Evolutionary conservation across 768 basidiomycete genomes (phyloP), one percentile per base, ranked within the genome.

Genomic region (Lentinula raphanica): DNA sequence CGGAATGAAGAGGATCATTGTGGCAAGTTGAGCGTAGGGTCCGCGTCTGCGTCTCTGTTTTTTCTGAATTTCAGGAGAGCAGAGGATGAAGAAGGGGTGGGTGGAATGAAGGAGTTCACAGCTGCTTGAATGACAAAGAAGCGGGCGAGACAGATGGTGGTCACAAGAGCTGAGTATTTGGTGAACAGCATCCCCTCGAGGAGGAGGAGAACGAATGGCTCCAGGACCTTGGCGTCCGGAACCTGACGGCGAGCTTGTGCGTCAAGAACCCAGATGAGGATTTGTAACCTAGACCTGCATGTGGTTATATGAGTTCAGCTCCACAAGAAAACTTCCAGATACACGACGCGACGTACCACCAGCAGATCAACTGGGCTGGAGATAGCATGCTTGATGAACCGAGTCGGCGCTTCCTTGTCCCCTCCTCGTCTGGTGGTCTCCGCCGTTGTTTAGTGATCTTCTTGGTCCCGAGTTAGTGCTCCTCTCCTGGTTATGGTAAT

Each of bases 161-260:
- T 99, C 97, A 2, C n/a, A 54, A 38, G 27, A 99, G 84, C 62
- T 94, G 83, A 62, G 97, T 93, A 62, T 90, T 88, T 13, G n/a
- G 97, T 98, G 74, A 98, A 98, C 1, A 99, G 79, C 94, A 98
- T 95, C 27, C 97, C 95, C 59, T 98, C n/a, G n/a, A n/a, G n/a
- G n/a, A n/a, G 97, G 0, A 99, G 76, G 11, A 93, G 83, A 31
- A 98, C 84, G 63, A 98, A 99, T 0, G 97, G 79, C 25, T 94
- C 93, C 0, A 88, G 71, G 0, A 79, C 80, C 1, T 74, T 76
- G 5, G 90, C 84, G 62, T 96, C 94, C 2, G 94, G 88, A 9
- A 80, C 79, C 15, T 86, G 81, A 2, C 93, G 87, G 17, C 86
- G 82, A 6, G 84, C 77, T 67, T 94, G 92, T 0, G 87, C 79